Base-by-base conservation (phyloP, 441 rosid species). In the Flueggea neowawraea region DNA sequence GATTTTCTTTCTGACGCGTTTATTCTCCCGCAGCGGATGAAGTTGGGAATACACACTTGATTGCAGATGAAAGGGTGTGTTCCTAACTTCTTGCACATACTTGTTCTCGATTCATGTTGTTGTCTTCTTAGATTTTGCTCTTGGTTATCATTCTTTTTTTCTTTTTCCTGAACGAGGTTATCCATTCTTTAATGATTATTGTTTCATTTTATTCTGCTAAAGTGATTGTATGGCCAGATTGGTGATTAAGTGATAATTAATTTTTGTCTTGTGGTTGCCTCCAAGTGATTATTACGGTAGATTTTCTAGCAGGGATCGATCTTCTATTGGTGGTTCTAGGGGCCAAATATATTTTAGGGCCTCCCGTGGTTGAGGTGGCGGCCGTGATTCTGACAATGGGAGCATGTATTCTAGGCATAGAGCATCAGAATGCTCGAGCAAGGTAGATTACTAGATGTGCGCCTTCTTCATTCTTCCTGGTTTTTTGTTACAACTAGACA, bases 11-110 rank as follows among this genome's bases (percentile, higher is more conserved):
- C 96, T 0, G 97, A 90, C 66, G n/a, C n/a, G 80, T 94, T 16
- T 89, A 84, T 80, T 66, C 88, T 45, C 41, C 89, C 12, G 96
- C 99, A 22, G 99, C 99, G 11, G 99, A 89, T 75, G 85, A 84
- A 84, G 84, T 94, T 55, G 96, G 99, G 56, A 87, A 90, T 72
- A 84, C 90, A 77, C 68, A 88, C 73, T 52, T 90, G 65, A 84
- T 91, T 65, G 99, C 99, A 11, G 99, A 94, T 76, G 97, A 89
- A 62, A 84, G 63, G 91, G 99, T 94, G 55, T 66, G 81, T 60
- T 60, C 3, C 47, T 6, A 60, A 32, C 36, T 48, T 43, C 49
- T 57, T 61, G 49, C 43, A 61, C 55, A 60, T n/a, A 60, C 14
- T n/a, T 31, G 22, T 49, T 62, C 22, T 17, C 22, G 15, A 50